Evolutionary conservation across 2,329 filamentous ascomycete genomes (phyloP).

Genomic region (Myriosclerotinia scirpicola): DNA sequence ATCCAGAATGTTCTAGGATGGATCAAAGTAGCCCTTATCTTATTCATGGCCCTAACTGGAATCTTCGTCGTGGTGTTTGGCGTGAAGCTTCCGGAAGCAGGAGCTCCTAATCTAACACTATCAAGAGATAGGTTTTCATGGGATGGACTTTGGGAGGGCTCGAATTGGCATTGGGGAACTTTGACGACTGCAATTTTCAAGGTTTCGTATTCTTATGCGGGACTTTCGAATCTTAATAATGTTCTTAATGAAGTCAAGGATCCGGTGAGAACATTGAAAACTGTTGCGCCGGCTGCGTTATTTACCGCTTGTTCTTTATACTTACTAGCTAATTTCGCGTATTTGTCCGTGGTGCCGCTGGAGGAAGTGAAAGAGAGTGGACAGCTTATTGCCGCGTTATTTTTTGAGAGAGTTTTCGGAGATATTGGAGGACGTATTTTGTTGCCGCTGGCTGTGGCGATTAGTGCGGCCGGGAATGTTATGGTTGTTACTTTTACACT

Average conservation of each 20-base stretch:
- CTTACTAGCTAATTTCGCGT: conserved; percentile 59
- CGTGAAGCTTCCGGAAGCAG: conserved; percentile 31
- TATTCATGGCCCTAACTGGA: conserved; percentile 61
- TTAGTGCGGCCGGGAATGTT: conserved; percentile 51
- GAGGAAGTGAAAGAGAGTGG: conserved; percentile 56
- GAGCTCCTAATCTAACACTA: conserved; percentile 26
- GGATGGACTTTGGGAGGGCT: conserved; percentile 60
- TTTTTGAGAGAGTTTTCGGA: conserved; percentile 58
- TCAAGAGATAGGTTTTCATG: conserved; percentile 41
- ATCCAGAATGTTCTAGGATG: conserved; percentile 63
- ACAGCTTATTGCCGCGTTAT: conserved; percentile 55
- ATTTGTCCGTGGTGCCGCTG: conserved; percentile 58
- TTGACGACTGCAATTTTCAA: conserved; percentile 58
- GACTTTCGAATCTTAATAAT: conserved; percentile 55
- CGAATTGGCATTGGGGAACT: conserved; percentile 67
- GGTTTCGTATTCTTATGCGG: conserved; percentile 56
- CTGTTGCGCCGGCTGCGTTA: conserved; percentile 56
- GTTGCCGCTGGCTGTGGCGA: conserved; percentile 48
- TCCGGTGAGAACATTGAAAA: conserved; percentile 56
- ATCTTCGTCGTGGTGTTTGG: conserved; percentile 57
- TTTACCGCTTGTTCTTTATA: conserved; percentile 55
- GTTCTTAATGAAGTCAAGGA: conserved; percentile 59
- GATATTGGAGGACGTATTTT: conserved; percentile 44
- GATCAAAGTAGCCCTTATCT: conserved; percentile 60
- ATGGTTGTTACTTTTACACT: conserved; percentile 52